phyloP scores from a whole-genome alignment of 169 alveolate genomes.

The Pseudocohnilembus persalinus region DNA sequence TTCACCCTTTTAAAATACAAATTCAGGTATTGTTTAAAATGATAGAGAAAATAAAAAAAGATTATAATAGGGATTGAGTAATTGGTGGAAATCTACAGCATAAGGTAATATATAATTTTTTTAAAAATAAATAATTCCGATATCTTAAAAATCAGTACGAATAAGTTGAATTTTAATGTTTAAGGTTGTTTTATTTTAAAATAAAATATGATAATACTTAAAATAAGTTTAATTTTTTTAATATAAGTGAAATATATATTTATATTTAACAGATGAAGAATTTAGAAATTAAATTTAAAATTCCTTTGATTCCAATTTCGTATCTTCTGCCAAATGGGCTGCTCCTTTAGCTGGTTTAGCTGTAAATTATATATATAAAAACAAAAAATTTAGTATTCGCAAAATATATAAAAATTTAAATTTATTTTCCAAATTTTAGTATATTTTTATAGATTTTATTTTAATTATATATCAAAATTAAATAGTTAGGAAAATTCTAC shows the following conservation, averaged over 20 bases:
- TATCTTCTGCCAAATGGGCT: too few relatives aligned
- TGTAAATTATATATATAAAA: background rate
- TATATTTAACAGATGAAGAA: conserved; percentile 14
- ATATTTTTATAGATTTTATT: background rate
- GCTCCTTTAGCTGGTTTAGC: background rate
- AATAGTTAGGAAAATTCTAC: conserved; percentile 2
- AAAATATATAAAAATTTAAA: background rate
- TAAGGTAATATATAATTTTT: conserved; percentile 9
- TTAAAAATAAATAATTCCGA: background rate
- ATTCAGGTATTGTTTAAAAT: conserved; percentile 11
- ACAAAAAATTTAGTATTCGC: background rate
- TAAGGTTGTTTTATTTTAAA: too few relatives aligned
- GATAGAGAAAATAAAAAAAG: conserved; percentile 21
- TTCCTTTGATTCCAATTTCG: background rate
- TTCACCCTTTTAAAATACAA: conserved; percentile 19
- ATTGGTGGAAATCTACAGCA: conserved; percentile 15
- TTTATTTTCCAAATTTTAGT: background rate
- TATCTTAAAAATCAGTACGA: background rate
- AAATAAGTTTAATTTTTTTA: too few relatives aligned
- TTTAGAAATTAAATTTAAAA: conserved; percentile 8
- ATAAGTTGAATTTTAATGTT: too few relatives aligned
- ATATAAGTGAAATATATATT: too few relatives aligned
- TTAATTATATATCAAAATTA: background rate
- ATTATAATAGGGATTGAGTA: conserved; percentile 5
- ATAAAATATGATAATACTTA: too few relatives aligned